Evolutionary conservation across 2,329 filamentous ascomycete genomes (phyloP), one percentile per base, ranked within the genome.

Genomic region (Fusarium piperis): DNA sequence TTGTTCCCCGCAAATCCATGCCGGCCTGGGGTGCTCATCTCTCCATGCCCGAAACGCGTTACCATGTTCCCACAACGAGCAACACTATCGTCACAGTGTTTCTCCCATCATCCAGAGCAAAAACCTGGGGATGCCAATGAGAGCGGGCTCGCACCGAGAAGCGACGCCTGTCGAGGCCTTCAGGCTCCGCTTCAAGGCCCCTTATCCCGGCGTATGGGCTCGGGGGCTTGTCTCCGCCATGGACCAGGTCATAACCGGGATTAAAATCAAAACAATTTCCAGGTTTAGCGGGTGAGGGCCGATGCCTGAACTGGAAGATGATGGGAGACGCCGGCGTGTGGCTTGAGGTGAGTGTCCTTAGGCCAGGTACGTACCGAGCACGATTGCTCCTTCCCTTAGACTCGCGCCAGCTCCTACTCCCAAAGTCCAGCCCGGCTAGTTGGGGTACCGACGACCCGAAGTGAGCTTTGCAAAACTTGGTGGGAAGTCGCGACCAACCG

Each of bases 101-200:
- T 44, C 23, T 56, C 36, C 26, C 61, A 51, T 57, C 51, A 39
- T 59, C 59, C 48, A 61, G 44, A 28, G 35, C n/a, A 36, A 70
- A 73, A 75, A 74, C 39, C 71, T 64, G 73, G 74, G 74, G 74
- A 75, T 76, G 71, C 74, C 74, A 76, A 76, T 76, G 65, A 74
- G 71, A 74, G 18, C n/a, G 39, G 63, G 57, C 60, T 41, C 65
- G 57, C 60, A 18, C 74, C 74, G 74, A 76, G 71, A 76, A 76
- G 74, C 74, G 74, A 74, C 53, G 65, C 62, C 57, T 64, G 11
- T 62, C 64, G 58, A 62, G 55, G 55, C 36, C 33, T 52, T 65
- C 57, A 69, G 65, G 63, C 65, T 51, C 69, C 70, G 70, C 69
- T 56, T 57, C 68, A 62, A 71, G 62, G 62, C 60, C 62, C 41